Evolutionary conservation across 177 flowering plant genomes (phyloP).

Genomic region (Vitis hybrid): DNA sequence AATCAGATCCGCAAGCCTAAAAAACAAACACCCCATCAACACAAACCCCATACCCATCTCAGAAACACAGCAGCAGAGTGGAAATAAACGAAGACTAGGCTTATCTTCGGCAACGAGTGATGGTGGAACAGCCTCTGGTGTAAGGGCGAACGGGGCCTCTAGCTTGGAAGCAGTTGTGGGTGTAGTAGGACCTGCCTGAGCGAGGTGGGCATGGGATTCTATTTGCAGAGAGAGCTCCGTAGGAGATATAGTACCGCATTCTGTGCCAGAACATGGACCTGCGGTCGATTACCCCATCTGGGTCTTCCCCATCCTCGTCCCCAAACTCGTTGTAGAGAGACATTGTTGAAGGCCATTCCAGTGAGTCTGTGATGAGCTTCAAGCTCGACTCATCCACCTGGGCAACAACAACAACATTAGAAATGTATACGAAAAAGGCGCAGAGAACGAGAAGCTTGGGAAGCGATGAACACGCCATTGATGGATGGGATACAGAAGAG

Average conservation of each 20-base stretch:
- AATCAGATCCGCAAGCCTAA: not conserved
- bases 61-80: too few species aligned
- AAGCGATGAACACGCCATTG: slow-evolving; percentile 18
- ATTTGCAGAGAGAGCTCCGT: slow-evolving; percentile 78
- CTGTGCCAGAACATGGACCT: slow-evolving; percentile 58
- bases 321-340: slow-evolving; percentile 28
- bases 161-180: slow-evolving; percentile 61
- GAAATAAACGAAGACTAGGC: not conserved
- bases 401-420: slow-evolving; percentile 4
- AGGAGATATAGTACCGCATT: slow-evolving; percentile 64
- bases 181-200: slow-evolving; percentile 82
- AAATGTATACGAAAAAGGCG: not conserved
- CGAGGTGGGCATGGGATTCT: slow-evolving; percentile 81
- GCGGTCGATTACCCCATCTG: slow-evolving; percentile 13
- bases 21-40: not conserved
- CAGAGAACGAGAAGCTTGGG: slow-evolving; percentile 9
- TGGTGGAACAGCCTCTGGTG: slow-evolving; percentile 65
- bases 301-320: slow-evolving; percentile 8
- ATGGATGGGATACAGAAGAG: not conserved
- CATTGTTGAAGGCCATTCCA: slow-evolving; percentile 37
- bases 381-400: slow-evolving; percentile 28
- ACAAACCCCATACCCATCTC: not conserved
- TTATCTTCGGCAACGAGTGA: slow-evolving; percentile 65
- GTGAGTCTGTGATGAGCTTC: slow-evolving; percentile 24
- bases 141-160: slow-evolving; percentile 68